Evolutionary conservation across 495 filamentous ascomycete species (phyloP).

Genomic region (Terfezia boudieri): DNA sequence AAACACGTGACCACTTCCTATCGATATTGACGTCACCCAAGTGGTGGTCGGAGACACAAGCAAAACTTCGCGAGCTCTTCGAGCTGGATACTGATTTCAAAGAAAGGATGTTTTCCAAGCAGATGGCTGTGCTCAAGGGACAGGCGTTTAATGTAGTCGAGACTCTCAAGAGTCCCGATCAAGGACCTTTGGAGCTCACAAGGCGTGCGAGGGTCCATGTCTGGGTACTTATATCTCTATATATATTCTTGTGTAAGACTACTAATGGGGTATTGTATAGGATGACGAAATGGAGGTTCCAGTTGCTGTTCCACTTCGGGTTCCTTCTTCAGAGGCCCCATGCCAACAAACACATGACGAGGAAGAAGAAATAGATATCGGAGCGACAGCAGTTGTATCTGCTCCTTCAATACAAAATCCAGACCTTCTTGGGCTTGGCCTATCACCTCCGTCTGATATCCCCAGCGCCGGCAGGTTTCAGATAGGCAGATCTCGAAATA

Average conservation of each 20-base stretch:
- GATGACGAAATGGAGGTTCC: constrained; percentile 94
- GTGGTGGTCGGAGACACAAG: constrained; percentile 93
- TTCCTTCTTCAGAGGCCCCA: constrained; percentile 49
- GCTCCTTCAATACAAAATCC: constrained; percentile 28
- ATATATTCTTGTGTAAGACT: neutral
- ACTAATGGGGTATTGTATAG: neutral
- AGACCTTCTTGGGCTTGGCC: constrained; percentile 44
- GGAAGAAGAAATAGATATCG: constrained; percentile 84
- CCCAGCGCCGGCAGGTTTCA: constrained; percentile 77
- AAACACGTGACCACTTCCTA: constrained; percentile 79
- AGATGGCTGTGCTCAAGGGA: constrained; percentile 97
- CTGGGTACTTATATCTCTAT: constrained; percentile 30
- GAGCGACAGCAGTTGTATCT: constrained; percentile 29
- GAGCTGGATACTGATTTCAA: constrained; percentile 86
- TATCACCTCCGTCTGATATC: constrained; percentile 41
- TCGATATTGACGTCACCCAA: constrained; percentile 76
- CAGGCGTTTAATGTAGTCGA: constrained; percentile 99
- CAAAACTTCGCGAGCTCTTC: constrained; percentile 62
- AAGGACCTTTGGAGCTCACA: constrained; percentile 83
- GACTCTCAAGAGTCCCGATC: constrained; percentile 74
- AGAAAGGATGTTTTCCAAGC: constrained; percentile 88
- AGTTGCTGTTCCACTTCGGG: constrained; percentile 69
- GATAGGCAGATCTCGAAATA: constrained; percentile 33
- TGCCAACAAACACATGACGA: constrained; percentile 24
- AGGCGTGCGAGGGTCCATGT: constrained; percentile 77